Base-by-base conservation (phyloP, 306 rosid genomes). In the Pterocarpus santalinus region DNA sequence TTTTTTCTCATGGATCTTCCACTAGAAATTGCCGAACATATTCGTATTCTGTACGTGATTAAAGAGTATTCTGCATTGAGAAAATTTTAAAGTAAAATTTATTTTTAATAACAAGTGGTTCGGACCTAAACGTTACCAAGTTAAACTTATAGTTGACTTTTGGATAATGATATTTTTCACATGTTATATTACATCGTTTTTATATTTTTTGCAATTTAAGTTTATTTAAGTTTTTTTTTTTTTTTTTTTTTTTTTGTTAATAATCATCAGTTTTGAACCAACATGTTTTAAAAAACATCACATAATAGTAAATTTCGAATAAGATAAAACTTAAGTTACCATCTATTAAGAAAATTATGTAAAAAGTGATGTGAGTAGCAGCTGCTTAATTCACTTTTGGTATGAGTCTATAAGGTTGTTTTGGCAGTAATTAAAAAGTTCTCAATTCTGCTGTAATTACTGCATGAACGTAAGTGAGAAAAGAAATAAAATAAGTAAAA, bases 21-120 rank as follows among this genome's bases (percentile, higher is more conserved):
- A 63, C 67, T 69, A 73, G 0, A 80, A 3, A 51, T 62, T 63
- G 69, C 57, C 28, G 60, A 55, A 80, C 73, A 80, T 80, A 41
- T 72, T 80, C 79, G 30, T 63, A 52, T 51, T 64, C 65, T 46
- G 3, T 22, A 15, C 30, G 46, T 12, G 9, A 43, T 72, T 30
- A 51, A 72, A 51, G 58, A 5, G 66, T n/a, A 63, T 72, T 72
- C 60, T 80, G 38, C 33, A 41, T 22, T 22, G 28, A 22, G 28
- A 22, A 22, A 22, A 22, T 22, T 22, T 22, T 0, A 22, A 22
- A 22, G 28, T 22, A 22, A 22, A 22, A 22, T 22, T 22, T 22
- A 22, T 22, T 22, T 22, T 22, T 22, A 22, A 22, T 22, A 22
- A 22, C 28, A 22, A 22, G 28, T 22, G 28, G 28, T 22, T 22